Evolutionary conservation across 768 basidiomycete genomes (phyloP).

Genomic region (Lyophyllum decastes): DNA sequence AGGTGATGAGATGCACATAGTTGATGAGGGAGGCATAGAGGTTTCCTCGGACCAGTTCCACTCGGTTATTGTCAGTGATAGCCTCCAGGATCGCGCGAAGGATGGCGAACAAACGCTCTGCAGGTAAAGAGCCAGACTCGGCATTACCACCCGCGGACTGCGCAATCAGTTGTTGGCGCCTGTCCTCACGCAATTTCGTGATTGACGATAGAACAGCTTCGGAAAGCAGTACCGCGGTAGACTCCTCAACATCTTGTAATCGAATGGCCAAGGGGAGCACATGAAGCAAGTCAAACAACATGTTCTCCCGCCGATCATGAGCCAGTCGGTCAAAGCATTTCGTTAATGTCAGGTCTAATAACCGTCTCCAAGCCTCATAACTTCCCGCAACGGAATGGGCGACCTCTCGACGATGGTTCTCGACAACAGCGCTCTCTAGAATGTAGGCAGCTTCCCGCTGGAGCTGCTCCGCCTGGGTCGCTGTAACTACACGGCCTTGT

Average conservation of each 20-base stretch:
- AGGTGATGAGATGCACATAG: conserved; percentile 76
- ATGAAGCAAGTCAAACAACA: conserved; percentile 88
- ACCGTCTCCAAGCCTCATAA: conserved; percentile 82
- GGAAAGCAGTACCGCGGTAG: conserved; percentile 80
- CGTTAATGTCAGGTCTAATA: conserved; percentile 82
- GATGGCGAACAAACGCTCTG: conserved; percentile 76
- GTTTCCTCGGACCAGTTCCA: conserved; percentile 90
- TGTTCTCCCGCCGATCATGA: conserved; percentile 80
- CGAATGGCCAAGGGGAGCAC: conserved; percentile 73
- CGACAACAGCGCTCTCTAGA: conserved; percentile 79
- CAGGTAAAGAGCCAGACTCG: conserved; percentile 70
- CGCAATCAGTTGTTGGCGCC: conserved; percentile 66
- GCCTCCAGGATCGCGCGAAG: conserved; percentile 76
- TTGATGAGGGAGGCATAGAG: conserved; percentile 92
- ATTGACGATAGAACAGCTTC: conserved; percentile 81
- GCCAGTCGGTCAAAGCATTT: conserved; percentile 87
- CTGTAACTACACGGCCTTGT: conserved; percentile 66
- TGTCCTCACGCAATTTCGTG: conserved; percentile 86
- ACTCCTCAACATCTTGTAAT: conserved; percentile 64
- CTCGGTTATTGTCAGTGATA: conserved; percentile 72
- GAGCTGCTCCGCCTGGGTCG: conserved; percentile 66
- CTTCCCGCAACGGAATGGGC: conserved; percentile 66
- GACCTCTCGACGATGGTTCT: conserved; percentile 87
- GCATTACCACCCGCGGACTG: conserved; percentile 66
- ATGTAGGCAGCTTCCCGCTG: conserved; percentile 73